Conservation (phyloP, 306 rosid genomes). For the Dalbergia cochinchinensis region DNA sequence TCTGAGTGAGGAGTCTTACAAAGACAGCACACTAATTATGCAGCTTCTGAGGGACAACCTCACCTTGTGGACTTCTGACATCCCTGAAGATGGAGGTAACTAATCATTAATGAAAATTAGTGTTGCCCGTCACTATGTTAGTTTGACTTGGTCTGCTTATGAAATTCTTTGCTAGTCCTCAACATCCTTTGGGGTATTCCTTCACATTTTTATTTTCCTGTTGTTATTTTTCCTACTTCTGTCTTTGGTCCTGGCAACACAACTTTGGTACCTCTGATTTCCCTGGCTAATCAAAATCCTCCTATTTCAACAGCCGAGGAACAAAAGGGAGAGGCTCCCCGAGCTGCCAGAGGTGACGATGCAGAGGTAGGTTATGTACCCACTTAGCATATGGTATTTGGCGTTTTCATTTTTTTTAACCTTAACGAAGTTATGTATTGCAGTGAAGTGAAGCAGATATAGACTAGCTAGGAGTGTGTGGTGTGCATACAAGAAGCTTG, state of each 20-base stretch:
- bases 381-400: slow-evolving; percentile 18
- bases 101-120: slow-evolving; percentile 14
- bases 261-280: slow-evolving; percentile 9
- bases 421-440: slow-evolving; percentile 27
- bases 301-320: slow-evolving; percentile 55
- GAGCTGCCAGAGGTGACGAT: slow-evolving; percentile 53
- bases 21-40: slow-evolving; percentile 73
- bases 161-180: neutral
- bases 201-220: slow-evolving; percentile 5
- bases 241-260: neutral
- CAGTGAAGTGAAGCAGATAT: slow-evolving; percentile 52
- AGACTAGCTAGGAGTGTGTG: slow-evolving; percentile 39
- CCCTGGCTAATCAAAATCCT: slow-evolving; percentile 4
- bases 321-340: slow-evolving; percentile 56
- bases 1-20: slow-evolving; percentile 73
- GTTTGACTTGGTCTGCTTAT: slow-evolving; percentile 19
- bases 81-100: slow-evolving; percentile 68
- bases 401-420: slow-evolving; percentile 1
- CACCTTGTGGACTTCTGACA: slow-evolving; percentile 75
- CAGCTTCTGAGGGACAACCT: slow-evolving; percentile 85
- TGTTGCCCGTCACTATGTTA: neutral
- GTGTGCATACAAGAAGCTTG: slow-evolving; percentile 50
- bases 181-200: neutral
- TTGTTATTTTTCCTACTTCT: neutral
- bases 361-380: slow-evolving; percentile 59